These are phyloP conservation scores for Coemansia brasiliensis DNA, from an alignment of 192 early-diverging fungal genomes.

Conservation along the genomic window DNA sequence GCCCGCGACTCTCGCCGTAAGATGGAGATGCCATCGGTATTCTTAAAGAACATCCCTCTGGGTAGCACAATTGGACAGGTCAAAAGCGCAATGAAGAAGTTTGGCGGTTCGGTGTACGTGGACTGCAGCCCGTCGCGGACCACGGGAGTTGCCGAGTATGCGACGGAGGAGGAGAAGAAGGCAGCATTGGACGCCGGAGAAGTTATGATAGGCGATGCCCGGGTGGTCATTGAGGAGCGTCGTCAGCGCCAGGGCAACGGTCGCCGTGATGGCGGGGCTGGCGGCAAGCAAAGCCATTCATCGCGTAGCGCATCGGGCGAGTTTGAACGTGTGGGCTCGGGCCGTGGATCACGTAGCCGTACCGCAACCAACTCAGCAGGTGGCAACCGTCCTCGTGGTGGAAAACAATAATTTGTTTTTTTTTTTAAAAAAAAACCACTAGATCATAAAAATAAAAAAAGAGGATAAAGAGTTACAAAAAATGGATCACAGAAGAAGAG, in stretches of 20 bases:
- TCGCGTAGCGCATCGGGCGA: constrained; percentile 39
- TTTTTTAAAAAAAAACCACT: neutral
- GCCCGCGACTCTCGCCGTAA: constrained; percentile 41
- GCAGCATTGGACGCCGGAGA: constrained; percentile 56
- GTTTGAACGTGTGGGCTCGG: constrained; percentile 47
- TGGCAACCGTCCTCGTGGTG: constrained; percentile 18
- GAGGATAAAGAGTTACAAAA: neutral
- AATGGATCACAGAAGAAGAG: neutral
- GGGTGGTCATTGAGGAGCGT: constrained; percentile 43
- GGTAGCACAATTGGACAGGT: constrained; percentile 56
- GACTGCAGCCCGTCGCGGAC: constrained; percentile 60
- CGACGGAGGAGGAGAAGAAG: constrained; percentile 58
- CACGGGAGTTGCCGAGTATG: constrained; percentile 73
- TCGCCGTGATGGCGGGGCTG: constrained; percentile 22
- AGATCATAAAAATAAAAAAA: neutral
- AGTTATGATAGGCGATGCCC: constrained; percentile 14
- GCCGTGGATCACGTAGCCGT: constrained; percentile 48
- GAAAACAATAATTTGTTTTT: constrained; percentile 27
- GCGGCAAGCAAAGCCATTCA: constrained; percentile 23
- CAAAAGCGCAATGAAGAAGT: constrained; percentile 57
- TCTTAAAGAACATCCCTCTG: constrained; percentile 61
- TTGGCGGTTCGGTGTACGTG: constrained; percentile 61
- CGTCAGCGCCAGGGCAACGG: constrained; percentile 36
- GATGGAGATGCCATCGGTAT: constrained; percentile 61
- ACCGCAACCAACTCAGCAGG: constrained; percentile 16